Evolutionary conservation across 2,329 filamentous ascomycete species (phyloP).

Genomic region (Xylaria sp.): DNA sequence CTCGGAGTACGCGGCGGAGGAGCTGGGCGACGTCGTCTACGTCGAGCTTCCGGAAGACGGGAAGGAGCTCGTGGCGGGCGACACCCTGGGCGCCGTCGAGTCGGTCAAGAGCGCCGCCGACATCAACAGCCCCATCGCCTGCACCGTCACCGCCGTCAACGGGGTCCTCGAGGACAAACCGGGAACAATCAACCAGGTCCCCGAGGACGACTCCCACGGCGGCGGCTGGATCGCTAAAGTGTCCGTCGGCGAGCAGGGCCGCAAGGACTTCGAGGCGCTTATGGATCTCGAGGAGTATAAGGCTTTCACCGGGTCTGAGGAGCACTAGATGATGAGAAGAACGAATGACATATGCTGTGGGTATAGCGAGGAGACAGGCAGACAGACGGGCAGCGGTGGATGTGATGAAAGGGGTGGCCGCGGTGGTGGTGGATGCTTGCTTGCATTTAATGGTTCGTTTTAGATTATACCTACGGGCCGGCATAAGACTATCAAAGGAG

Average conservation of each 20-base stretch:
- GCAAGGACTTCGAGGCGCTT: conserved; percentile 76
- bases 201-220: conserved; percentile 78
- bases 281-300: conserved; percentile 85
- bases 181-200: conserved; percentile 85
- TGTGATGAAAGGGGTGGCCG: no score
- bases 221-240: conserved; percentile 96
- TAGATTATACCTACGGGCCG: conserved; percentile 19
- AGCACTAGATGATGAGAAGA: conserved; percentile 46
- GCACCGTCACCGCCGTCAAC: conserved; percentile 82
- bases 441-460: conserved; percentile 27
- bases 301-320: conserved; percentile 68
- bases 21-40: conserved; percentile 95
- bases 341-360: not conserved
- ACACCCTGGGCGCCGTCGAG: conserved; percentile 93
- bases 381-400: not conserved
- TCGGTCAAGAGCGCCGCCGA: conserved; percentile 99
- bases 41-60: conserved; percentile 87
- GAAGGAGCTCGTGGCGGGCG: conserved; percentile 76
- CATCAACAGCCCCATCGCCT: conserved; percentile 88
- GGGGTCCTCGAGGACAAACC: conserved; percentile 83
- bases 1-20: conserved; percentile 88
- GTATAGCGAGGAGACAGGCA: not conserved
- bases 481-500: conserved; percentile 24
- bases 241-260: conserved; percentile 73
- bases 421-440: not conserved